Conservation (phyloP, 139 green algal species). For the Tetradesmus lagerheimii region DNA sequence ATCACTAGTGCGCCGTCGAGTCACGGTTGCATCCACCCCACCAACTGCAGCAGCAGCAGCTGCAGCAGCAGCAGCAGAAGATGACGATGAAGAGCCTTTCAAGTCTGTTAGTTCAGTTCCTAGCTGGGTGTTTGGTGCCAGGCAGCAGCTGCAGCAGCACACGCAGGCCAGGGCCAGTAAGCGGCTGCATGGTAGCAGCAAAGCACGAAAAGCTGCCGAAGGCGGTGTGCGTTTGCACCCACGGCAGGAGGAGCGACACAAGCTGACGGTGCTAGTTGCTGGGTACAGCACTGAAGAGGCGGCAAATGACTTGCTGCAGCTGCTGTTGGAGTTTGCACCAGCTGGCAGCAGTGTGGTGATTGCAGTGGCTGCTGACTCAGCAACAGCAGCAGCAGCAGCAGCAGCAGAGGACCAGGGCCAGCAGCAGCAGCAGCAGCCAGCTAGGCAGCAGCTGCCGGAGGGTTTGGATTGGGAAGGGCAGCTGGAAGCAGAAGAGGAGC, state of each 20-base stretch:
- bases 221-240: not conserved
- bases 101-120: not conserved
- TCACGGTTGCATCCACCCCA: not conserved
- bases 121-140: conserved; percentile 18
- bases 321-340: conserved; percentile 37
- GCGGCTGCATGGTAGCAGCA: not conserved
- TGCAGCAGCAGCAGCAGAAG: not conserved
- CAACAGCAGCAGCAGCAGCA: not conserved
- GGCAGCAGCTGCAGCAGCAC: conserved; percentile 8
- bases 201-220: too few species aligned
- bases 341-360: conserved; percentile 26
- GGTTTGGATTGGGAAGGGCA: not conserved
- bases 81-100: not conserved
- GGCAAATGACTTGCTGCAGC: conserved; percentile 11
- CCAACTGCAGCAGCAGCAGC: not conserved
- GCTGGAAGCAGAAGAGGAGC: conserved; percentile 27
- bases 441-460: conserved; percentile 2
- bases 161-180: not conserved
- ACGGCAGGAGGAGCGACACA: not conserved
- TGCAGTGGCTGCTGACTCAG: not conserved
- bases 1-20: not conserved
- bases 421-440: not conserved
- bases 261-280: not conserved
- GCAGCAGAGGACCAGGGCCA: not conserved
- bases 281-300: not conserved